Percentiles rank a stretch among this genome's conserved stretches.
These are phyloP conservation scores for Endocalyx cinctus DNA, from an alignment of 2,329 filamentous ascomycete genomes.

Conservation along the genomic window DNA sequence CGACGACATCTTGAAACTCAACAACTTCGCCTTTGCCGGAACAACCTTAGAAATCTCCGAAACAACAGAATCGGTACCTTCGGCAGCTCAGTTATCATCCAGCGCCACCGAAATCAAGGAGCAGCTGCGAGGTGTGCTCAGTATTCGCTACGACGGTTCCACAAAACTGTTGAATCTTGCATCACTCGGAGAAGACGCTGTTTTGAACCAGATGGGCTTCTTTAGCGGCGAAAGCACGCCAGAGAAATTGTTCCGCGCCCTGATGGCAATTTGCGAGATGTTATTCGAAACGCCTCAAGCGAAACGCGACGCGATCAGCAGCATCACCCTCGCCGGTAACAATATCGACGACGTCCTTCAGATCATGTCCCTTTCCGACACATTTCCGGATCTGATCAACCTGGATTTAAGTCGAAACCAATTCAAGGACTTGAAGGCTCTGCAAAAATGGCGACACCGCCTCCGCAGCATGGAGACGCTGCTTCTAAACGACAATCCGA, in stretches of 20 bases:
- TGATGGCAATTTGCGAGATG: slow-evolving; percentile 81
- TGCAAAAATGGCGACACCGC: slow-evolving; percentile 74
- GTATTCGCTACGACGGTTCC: slow-evolving; percentile 65
- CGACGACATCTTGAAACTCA: slow-evolving; percentile 61
- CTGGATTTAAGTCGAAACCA: slow-evolving; percentile 85
- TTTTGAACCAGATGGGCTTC: slow-evolving; percentile 69
- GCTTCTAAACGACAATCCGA: slow-evolving; percentile 71
- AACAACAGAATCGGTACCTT: slow-evolving; percentile 37
- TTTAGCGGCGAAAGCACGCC: slow-evolving; percentile 67
- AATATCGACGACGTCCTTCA: slow-evolving; percentile 66
- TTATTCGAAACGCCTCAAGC: slow-evolving; percentile 68
- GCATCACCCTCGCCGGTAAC: slow-evolving; percentile 79
- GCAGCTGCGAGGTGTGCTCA: slow-evolving; percentile 67
- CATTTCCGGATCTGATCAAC: slow-evolving; percentile 81
- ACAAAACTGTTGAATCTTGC: slow-evolving; percentile 80
- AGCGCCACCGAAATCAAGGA: slow-evolving; percentile 58
- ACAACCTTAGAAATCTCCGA: slow-evolving; percentile 53
- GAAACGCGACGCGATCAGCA: slow-evolving; percentile 73
- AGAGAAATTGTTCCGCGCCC: slow-evolving; percentile 84
- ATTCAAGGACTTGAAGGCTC: slow-evolving; percentile 60
- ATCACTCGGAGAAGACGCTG: slow-evolving; percentile 66
- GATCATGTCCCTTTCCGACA: slow-evolving; percentile 70
- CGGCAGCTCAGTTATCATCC: slow-evolving; percentile 40
- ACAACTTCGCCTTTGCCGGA: slow-evolving; percentile 66
- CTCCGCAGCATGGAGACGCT: slow-evolving; percentile 78